Evolutionary conservation across 1,139 yeast genomes (phyloP).

Genomic region (Suhomyces wounanorum): DNA sequence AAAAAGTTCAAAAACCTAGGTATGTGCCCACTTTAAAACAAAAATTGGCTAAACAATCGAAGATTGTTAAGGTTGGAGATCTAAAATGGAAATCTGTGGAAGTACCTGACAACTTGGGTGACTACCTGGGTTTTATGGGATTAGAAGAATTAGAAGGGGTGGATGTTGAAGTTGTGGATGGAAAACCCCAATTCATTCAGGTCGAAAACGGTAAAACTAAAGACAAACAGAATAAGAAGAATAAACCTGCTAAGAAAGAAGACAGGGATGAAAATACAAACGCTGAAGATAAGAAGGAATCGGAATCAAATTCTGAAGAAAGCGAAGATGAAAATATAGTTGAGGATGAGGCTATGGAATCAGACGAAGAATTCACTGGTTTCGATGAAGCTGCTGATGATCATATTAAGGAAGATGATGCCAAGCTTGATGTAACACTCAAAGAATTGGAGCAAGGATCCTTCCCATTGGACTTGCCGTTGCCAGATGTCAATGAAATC

Average conservation of each 20-base stretch:
- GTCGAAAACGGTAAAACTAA: slow-evolving; percentile 25
- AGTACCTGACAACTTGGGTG: slow-evolving; percentile 81
- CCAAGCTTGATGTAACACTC: slow-evolving; percentile 4
- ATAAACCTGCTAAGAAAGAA: background rate
- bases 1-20: slow-evolving; percentile 15
- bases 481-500: slow-evolving; percentile 44
- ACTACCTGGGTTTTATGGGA: slow-evolving; percentile 88
- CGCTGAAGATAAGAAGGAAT: slow-evolving; percentile 8
- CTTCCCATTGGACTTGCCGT: slow-evolving; percentile 17
- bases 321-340: slow-evolving; percentile 27
- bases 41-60: slow-evolving; percentile 36
- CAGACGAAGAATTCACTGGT: slow-evolving; percentile 14
- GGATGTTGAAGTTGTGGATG: slow-evolving; percentile 68
- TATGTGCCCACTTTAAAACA: slow-evolving; percentile 35
- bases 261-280: slow-evolving; percentile 10
- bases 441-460: slow-evolving; percentile 13
- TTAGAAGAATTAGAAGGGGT: slow-evolving; percentile 94
- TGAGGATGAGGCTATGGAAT: slow-evolving; percentile 20
- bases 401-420: slow-evolving; percentile 14
- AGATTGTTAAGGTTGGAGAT: slow-evolving; percentile 51
- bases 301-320: slow-evolving; percentile 8
- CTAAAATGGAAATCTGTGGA: slow-evolving; percentile 80
- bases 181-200: slow-evolving; percentile 63
- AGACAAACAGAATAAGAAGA: background rate
- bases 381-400: slow-evolving; percentile 13